A percentile compares a stretch with the other conserved stretches of the same genome.
These are phyloP conservation scores for Calocybe gangraenosa DNA, from an alignment of 768 basidiomycete species.

Conservation along the genomic window DNA sequence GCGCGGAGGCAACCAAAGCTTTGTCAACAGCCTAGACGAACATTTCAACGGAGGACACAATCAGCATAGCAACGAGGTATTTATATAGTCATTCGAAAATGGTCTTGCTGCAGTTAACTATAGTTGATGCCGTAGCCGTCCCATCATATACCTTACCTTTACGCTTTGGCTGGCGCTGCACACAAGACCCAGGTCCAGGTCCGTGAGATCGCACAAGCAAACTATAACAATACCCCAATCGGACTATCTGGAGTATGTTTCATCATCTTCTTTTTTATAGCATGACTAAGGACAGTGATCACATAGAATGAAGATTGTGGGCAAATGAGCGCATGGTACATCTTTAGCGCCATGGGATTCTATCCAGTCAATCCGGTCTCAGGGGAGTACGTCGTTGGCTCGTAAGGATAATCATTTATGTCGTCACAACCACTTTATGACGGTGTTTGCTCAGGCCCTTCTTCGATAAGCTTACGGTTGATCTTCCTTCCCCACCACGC, in stretches of 20 bases:
- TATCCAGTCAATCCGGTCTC: constrained; percentile 83
- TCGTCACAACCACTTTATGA: background rate
- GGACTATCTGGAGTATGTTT: constrained; percentile 67
- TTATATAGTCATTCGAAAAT: constrained; percentile 7
- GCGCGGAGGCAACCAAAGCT: constrained; percentile 62
- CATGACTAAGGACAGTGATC: background rate
- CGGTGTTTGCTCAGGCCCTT: constrained; percentile 32
- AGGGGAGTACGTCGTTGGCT: constrained; percentile 70
- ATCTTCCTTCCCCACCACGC: constrained; percentile 38
- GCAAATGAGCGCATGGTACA: constrained; percentile 88
- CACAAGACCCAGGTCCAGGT: constrained; percentile 70
- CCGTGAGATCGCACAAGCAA: constrained; percentile 53
- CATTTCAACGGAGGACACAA: constrained; percentile 65
- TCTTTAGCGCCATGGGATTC: constrained; percentile 79
- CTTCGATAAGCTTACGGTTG: constrained; percentile 49
- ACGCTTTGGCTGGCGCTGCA: constrained; percentile 66
- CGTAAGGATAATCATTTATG: constrained; percentile 36
- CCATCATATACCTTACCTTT: constrained; percentile 84
- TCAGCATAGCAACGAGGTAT: constrained; percentile 76
- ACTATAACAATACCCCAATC: constrained; percentile 66
- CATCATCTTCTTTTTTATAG: background rate
- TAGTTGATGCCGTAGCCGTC: constrained; percentile 48
- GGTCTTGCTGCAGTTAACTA: background rate
- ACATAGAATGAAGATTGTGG: constrained; percentile 83
- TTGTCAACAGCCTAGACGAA: constrained; percentile 63